These are phyloP conservation scores for Urostyla sp. DNA, from an alignment of 73 alveolate species.

Conservation along the genomic window DNA sequence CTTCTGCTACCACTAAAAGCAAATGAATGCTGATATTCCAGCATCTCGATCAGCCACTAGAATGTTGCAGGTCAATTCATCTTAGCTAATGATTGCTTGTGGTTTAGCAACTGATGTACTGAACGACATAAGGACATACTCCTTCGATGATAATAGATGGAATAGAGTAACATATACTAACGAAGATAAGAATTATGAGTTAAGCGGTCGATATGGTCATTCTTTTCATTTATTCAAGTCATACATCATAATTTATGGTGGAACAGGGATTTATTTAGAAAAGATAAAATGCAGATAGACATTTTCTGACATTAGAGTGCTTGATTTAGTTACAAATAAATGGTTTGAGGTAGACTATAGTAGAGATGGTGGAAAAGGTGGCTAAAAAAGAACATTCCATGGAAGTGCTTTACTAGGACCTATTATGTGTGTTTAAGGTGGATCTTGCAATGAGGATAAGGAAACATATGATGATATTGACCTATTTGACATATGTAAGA, in stretches of 20 bases:
- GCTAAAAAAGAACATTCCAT: slow-evolving; percentile 30
- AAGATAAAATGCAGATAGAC: slow-evolving; percentile 32
- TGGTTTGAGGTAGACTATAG: slow-evolving; percentile 22
- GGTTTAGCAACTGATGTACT: slow-evolving; percentile 14
- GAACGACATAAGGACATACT: slow-evolving; percentile 16
- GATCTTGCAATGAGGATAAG: neutral
- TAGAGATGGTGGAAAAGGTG: slow-evolving; percentile 14
- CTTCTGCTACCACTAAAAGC: neutral
- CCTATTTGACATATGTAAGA: slow-evolving; percentile 6
- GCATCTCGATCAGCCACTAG: slow-evolving; percentile 20
- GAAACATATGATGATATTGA: neutral
- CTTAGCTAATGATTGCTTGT: neutral
- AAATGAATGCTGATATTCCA: slow-evolving; percentile 29
- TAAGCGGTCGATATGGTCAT: slow-evolving; percentile 17
- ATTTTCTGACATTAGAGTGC: slow-evolving; percentile 6
- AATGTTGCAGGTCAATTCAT: neutral
- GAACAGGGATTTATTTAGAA: slow-evolving; percentile 24
- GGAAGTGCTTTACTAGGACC: slow-evolving; percentile 4
- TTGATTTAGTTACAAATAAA: neutral
- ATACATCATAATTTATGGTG: slow-evolving; percentile 13
- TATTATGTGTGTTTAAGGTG: slow-evolving; percentile 11
- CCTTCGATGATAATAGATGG: slow-evolving; percentile 5
- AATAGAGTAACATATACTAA: neutral
- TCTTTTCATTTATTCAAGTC: neutral
- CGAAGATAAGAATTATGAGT: neutral